Evolutionary conservation across 192 early-diverging fungal genomes (phyloP), one percentile per base, ranked within the genome.

Genomic region (Coemansia sp.): DNA sequence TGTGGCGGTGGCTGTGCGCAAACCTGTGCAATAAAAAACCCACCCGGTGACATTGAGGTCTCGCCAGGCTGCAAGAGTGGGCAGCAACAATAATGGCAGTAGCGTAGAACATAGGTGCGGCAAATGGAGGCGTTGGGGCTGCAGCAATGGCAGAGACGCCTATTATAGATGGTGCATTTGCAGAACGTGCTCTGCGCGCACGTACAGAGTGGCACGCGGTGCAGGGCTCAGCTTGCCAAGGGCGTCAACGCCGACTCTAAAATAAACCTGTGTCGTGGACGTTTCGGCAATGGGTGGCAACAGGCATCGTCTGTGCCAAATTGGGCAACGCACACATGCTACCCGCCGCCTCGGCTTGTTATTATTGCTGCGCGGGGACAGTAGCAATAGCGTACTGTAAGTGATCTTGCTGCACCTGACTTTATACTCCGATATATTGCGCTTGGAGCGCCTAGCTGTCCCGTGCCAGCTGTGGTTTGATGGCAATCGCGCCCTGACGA

Each of bases 81-180:
- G 1, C 6, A 16, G 53, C 53, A 16, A 56, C 53, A 56, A 56
- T 56, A 11, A 30, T 8, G 29, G 8, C 53, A 32, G 53, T 49
- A 49, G 45, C 18, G 45, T 49, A 49, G 30, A 56, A 34, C 27
- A 56, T 16, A 32, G 6, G 29, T 13, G 15, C 29, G 16, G 53
- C 53, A 56, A 32, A 49, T 49, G 27, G 53, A 56, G 53, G 53
- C 53, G 53, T 56, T 56, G 53, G 53, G 53, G 53, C 53, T 56
- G 53, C 53, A 32, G n/a, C 53, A 56, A 56, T 56, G 50, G 27
- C 27, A 13, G 45, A 49, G 8, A 20, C 9, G 45, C 45, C 45
- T 49, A 9, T 5, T 10, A 49, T 18, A 15, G 45, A 49, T 22
- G 10, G 22, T 20, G 6, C 18, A 20, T 22, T 8, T 56, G 30